Evolutionary conservation across 805 yeast species (phyloP), one percentile per base, ranked within the genome.

Genomic region (Myxozyma vanderwaltii): DNA sequence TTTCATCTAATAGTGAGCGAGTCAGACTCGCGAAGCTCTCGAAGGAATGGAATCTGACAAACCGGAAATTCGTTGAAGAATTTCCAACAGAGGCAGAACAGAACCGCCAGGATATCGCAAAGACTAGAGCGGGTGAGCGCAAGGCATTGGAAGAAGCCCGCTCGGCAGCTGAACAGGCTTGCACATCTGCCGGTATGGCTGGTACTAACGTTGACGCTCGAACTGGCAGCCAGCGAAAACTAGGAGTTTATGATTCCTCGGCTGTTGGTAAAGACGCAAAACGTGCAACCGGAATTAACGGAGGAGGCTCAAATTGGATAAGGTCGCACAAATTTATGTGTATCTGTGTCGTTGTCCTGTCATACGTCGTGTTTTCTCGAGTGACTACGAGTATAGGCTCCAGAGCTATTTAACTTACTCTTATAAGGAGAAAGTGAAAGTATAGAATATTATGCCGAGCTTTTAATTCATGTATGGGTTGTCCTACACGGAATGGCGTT

Each of bases 21-120:
- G 75, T 74, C 33, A 75, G 75, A 48, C 76, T 82, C 58, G 95
- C 96, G 2, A 72, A 67, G 29, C 81, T 79, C 43, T 84, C 91
- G 54, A 79, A 79, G 65, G 76, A 75, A 26, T 91, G 85, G 84
- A 91, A 91, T 71, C 26, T 63, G 81, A 86, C 86, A 70, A 86
- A 86, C 74, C 73, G 76, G 1, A 75, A 83, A 54, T 92, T 92
- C 70, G 69, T 66, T 26, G 72, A 74, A 60, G 82, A 85, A 27
- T 92, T 91, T 71, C 88, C 91, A 0, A 95, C 89, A n/a, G 70
- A 84, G 48, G 80, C 79, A 13, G 77, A 73, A 19, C 56, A 62
- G 61, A 82, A 82, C 68, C 69, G 69, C 54, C 54, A 50, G 29
- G 78, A 76, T 35, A 68, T 77, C 40, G 64, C 50, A 51, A 51